Evolutionary conservation across 2,329 filamentous ascomycete species (phyloP), one percentile per base, ranked within the genome.

Genomic region (Scedosporium aurantiacum): DNA sequence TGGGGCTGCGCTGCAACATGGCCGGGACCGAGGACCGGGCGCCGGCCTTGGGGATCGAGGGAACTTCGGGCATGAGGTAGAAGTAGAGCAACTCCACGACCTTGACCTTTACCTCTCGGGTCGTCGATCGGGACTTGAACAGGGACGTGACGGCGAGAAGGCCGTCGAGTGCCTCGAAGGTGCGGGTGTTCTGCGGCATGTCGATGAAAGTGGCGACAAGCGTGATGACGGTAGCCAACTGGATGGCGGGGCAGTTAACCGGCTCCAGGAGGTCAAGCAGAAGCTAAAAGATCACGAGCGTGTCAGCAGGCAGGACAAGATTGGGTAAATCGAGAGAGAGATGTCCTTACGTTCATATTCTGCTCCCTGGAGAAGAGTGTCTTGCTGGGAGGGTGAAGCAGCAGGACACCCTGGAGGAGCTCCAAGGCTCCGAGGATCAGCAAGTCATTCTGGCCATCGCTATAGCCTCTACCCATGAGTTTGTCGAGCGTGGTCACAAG

Each of bases 41-140:
- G 21, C 73, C 76, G 63, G 80, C 77, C 64, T 75, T 75, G 4
- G 82, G 80, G 64, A 82, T 80, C 21, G 81, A 77, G 54, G 81
- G 86, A 0, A 83, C 84, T 75, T 99, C 94, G 58, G 93, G 92
- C 88, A 97, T 96, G 67, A 99, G 86, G 74, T 97, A 99, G 75
- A 97, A 97, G 79, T 97, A 97, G 59, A 99, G 78, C 71, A 97
- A 97, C 74, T 97, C 94, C 67, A 97, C 87, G n/a, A 96, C 84
- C 73, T 96, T 94, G 70, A 96, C 83, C 77, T 96, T 97, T 66
- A 97, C 92, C 68, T 93, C 90, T 64, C 91, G 86, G 25, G 86
- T 86, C 3, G 93, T 97, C 66, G 86, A 85, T 63, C 91, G 86
- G 65, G 88, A 89, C 74, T 95, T 96, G 83, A 97, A 97, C 58